phyloP scores from a whole-genome alignment of 1,284 basidiomycete species.

The Takashimella koratensis region DNA sequence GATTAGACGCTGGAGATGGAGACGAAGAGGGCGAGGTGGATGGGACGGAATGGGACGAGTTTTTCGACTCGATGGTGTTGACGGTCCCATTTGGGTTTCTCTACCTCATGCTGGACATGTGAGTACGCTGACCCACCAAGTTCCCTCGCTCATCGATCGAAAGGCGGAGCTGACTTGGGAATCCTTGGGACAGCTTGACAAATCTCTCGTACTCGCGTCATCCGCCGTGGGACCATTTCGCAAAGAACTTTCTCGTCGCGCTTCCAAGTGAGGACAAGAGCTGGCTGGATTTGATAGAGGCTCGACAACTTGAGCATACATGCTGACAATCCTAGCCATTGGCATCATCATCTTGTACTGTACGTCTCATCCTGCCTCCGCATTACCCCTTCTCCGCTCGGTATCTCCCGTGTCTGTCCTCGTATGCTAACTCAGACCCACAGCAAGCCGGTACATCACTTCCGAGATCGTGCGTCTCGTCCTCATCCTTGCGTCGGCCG shows the following conservation, averaged over 20 bases:
- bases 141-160: too few species aligned
- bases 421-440: background rate
- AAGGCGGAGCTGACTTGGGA: background rate
- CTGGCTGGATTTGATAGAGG: too few species aligned
- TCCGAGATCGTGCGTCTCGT: conserved; percentile 24
- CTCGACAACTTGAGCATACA: too few species aligned
- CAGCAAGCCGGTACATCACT: conserved; percentile 34
- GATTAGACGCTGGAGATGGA: conserved; percentile 3
- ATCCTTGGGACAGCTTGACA: conserved; percentile 3
- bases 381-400: background rate
- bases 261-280: conserved; percentile 8
- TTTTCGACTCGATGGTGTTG: conserved; percentile 43
- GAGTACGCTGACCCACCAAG: conserved; percentile 20
- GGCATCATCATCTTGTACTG: conserved; percentile 41
- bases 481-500: conserved; percentile 31
- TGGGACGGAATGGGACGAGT: conserved; percentile 38
- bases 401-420: background rate
- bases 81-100: conserved; percentile 46
- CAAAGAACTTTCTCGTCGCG: conserved; percentile 14
- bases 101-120: conserved; percentile 47
- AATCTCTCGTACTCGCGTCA: conserved; percentile 13
- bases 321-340: too few species aligned
- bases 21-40: conserved; percentile 16
- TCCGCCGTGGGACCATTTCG: conserved; percentile 5
- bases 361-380: conserved; percentile 9